These are phyloP conservation scores for grape (Vitis vinifera) DNA, from an alignment of 164 flowering plant species.

Conservation along the genomic window ASM3070453v1 NC_081820.1:40501-41000, in stretches of 20 bases:
- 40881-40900: no score
- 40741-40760: conserved; percentile 56
- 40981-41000: no score
- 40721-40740: conserved; percentile 46
- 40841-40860: no score
- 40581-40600: conserved; percentile 60
- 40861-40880: background rate
- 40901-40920: no score
- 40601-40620: conserved; percentile 74
- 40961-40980: no score
- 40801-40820: conserved; percentile 62
- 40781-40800: conserved; percentile 74
- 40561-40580: background rate
- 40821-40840: conserved; percentile 61
- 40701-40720: conserved; percentile 62
- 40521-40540: background rate
- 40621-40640: conserved; percentile 34
- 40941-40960: no score
- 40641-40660: conserved; percentile 47
- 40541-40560: background rate
- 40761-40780: conserved; percentile 51
- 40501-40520: no score
- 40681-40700: conserved; percentile 68
- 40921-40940: no score
- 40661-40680: conserved; percentile 52